Evolutionary conservation across 2,329 filamentous ascomycete genomes (phyloP).

Genomic region (Trichoderma sp.): DNA sequence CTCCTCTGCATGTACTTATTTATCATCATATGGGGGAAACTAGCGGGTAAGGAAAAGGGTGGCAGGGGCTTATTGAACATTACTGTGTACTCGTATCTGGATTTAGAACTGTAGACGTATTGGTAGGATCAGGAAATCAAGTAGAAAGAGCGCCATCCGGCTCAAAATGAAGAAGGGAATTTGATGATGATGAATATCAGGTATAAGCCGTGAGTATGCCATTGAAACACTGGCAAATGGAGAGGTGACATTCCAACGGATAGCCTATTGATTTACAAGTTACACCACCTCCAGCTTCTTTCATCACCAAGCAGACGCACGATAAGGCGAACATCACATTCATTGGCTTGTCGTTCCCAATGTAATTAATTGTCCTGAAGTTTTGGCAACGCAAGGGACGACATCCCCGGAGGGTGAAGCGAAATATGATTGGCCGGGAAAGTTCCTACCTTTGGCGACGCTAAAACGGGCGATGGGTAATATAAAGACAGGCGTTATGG

Average conservation of each 20-base stretch:
- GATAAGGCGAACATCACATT: background rate
- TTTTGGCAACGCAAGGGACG: background rate
- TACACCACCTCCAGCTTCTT: background rate
- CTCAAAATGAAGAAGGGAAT: background rate
- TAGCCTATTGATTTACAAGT: background rate
- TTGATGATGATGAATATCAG: background rate
- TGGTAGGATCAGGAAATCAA: conserved; percentile 5
- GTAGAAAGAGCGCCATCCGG: background rate
- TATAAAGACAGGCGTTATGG: background rate
- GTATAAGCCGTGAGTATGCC: background rate
- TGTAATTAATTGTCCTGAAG: background rate
- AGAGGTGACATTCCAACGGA: background rate
- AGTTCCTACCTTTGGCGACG: conserved; percentile 4
- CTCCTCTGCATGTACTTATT: conserved; percentile 19
- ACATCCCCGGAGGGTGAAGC: no score
- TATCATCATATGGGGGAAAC: conserved; percentile 12
- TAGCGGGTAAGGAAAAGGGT: background rate
- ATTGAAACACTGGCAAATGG: background rate
- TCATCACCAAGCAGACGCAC: background rate
- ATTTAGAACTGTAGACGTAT: conserved; percentile 21
- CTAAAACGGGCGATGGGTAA: background rate
- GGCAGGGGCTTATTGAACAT: conserved; percentile 3
- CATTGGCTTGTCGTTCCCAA: background rate
- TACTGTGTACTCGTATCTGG: conserved; percentile 18
- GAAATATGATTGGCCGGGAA: conserved; percentile 12